These are phyloP conservation scores for Berberis vulgaris DNA, from an alignment of 164 flowering plant genomes.

Conservation along the genomic window DNA sequence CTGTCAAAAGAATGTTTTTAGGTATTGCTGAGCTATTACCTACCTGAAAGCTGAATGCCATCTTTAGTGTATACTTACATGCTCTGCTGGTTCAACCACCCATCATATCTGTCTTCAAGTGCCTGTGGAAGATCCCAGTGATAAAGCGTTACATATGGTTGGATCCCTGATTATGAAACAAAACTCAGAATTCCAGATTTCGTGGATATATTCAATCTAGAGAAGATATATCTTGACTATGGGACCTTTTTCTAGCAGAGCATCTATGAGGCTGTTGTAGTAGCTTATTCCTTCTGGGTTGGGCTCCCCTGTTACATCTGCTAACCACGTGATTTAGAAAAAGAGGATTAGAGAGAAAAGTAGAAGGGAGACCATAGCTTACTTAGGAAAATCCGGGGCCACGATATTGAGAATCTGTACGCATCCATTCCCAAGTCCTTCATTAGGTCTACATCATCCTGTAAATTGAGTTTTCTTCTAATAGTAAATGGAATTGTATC, in stretches of 20 bases:
- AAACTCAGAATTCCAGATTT: background rate
- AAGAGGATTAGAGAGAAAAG: background rate
- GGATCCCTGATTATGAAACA: constrained; percentile 42
- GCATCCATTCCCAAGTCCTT: constrained; percentile 85
- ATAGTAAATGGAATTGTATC: background rate
- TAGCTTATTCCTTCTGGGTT: constrained; percentile 62
- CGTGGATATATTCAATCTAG: background rate
- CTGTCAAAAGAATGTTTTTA: constrained; percentile 24
- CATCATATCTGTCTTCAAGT: constrained; percentile 75
- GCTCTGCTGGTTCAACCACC: constrained; percentile 56
- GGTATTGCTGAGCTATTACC: background rate
- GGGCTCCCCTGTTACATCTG: constrained; percentile 80
- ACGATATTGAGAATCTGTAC: constrained; percentile 84
- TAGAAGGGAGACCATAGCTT: constrained; percentile 14
- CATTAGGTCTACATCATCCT: constrained; percentile 77
- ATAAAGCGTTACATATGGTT: constrained; percentile 74
- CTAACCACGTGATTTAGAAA: background rate
- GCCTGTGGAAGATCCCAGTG: constrained; percentile 95
- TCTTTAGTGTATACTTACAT: constrained; percentile 34
- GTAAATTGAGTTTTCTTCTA: constrained; percentile 12
- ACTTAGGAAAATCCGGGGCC: constrained; percentile 91
- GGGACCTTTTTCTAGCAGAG: constrained; percentile 66
- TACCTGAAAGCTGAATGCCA: background rate
- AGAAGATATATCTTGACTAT: background rate
- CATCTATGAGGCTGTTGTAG: constrained; percentile 77